phyloP scores from a whole-genome alignment of 331 rosid genomes.

The Malus hybrid region DNA sequence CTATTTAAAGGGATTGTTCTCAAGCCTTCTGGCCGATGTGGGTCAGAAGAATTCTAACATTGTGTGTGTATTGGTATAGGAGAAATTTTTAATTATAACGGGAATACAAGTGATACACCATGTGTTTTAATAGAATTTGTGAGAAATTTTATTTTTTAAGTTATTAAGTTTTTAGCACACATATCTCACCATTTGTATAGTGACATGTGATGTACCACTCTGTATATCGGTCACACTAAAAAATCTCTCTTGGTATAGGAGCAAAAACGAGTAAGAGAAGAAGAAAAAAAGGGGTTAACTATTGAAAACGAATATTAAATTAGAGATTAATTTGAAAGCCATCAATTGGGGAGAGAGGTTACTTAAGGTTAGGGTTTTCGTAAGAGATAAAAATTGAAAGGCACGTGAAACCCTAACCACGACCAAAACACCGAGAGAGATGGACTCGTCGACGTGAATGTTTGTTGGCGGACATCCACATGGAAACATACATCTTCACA shows the following conservation, averaged over 20 bases:
- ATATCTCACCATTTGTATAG: too few species aligned
- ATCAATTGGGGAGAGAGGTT: slow-evolving; percentile 1
- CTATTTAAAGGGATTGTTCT: too few species aligned
- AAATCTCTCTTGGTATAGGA: neutral
- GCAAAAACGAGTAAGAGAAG: neutral
- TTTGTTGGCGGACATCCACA: slow-evolving; percentile 61
- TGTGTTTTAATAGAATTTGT: too few species aligned
- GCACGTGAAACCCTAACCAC: slow-evolving; percentile 33
- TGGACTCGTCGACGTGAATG: slow-evolving; percentile 55
- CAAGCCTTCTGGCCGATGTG: too few species aligned
- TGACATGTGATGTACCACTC: too few species aligned
- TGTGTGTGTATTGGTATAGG: too few species aligned
- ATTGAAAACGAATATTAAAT: neutral
- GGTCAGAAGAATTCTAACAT: too few species aligned
- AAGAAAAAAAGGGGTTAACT: neutral
- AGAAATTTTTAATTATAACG: too few species aligned
- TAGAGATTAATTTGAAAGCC: neutral
- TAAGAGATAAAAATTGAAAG: neutral
- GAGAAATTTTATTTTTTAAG: too few species aligned
- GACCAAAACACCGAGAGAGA: slow-evolving; percentile 41
- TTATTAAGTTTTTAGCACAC: too few species aligned
- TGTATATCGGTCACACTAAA: too few species aligned
- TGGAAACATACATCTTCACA: slow-evolving; percentile 30
- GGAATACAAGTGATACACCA: too few species aligned
- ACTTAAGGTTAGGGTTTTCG: slow-evolving; percentile 9